Percentiles rank a stretch among this genome's conserved stretches.
phyloP scores from a whole-genome alignment of 768 basidiomycete genomes.

The Suillus clintonianus region DNA sequence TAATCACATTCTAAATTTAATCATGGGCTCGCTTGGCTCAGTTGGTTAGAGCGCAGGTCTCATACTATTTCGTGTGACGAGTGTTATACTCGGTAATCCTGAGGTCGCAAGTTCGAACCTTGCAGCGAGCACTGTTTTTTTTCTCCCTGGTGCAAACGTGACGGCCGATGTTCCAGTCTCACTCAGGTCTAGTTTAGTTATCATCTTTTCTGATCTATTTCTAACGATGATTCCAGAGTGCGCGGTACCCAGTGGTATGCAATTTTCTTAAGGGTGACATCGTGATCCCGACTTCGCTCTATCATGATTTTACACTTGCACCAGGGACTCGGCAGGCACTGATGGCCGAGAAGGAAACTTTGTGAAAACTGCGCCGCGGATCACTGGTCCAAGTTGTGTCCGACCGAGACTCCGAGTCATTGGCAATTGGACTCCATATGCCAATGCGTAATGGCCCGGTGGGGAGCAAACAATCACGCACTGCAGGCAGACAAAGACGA shows the following conservation, averaged over 20 bases:
- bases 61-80: constrained; percentile 41
- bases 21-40: constrained; percentile 47
- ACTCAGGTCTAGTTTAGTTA: no score
- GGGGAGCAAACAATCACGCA: not conserved
- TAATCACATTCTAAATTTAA: not conserved
- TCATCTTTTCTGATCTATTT: not conserved
- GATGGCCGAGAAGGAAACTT: not conserved
- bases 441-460: not conserved
- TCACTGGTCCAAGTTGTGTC: not conserved
- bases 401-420: no score
- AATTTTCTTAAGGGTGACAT: no score
- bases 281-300: no score
- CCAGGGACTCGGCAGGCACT: not conserved
- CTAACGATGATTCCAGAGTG: not conserved
- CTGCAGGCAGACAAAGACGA: not conserved
- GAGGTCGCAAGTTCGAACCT: constrained; percentile 68
- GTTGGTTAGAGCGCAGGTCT: constrained; percentile 62
- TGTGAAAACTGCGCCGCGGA: not conserved
- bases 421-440: not conserved
- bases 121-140: constrained; percentile 50
- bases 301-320: not conserved
- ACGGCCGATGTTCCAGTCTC: no score
- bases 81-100: constrained; percentile 43
- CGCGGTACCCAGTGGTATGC: no score
- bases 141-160: no score